phyloP scores from a whole-genome alignment of 1,284 basidiomycete species.

The Rhizoctonia solani region DNA sequence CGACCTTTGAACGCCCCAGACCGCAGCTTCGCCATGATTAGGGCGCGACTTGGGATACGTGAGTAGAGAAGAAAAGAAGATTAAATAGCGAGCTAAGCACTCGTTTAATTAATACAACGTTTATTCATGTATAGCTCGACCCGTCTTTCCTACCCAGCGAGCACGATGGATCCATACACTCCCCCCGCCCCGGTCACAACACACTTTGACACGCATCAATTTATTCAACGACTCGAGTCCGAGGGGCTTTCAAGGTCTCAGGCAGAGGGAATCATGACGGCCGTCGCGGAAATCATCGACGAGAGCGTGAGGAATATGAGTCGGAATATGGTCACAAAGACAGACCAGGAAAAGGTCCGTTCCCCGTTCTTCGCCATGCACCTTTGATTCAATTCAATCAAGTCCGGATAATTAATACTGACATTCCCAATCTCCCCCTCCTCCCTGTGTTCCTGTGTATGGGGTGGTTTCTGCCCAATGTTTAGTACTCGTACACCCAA shows the following conservation, averaged over 20 bases:
- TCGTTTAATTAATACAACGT: not conserved
- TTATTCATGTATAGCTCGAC: not conserved
- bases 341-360: conserved; percentile 89
- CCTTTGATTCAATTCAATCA: not conserved
- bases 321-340: conserved; percentile 89
- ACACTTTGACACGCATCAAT: conserved; percentile 94
- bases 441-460: too few species aligned
- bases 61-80: too few species aligned
- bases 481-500: conserved; percentile 88
- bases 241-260: conserved; percentile 87
- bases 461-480: too few species aligned
- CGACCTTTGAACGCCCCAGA: not conserved
- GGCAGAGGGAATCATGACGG: conserved; percentile 93
- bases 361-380: not conserved
- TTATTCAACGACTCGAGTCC: conserved; percentile 84
- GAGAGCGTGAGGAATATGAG: conserved; percentile 95
- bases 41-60: conserved; percentile 15
- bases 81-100: not conserved
- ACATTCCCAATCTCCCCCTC: too few species aligned
- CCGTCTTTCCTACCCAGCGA: not conserved
- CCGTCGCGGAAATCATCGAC: conserved; percentile 93
- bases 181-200: not conserved
- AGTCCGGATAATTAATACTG: too few species aligned
- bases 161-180: not conserved
- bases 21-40: conserved; percentile 11